Base-by-base conservation (phyloP, 2,329 filamentous ascomycete genomes). In the Colletotrichum tanaceti region DNA sequence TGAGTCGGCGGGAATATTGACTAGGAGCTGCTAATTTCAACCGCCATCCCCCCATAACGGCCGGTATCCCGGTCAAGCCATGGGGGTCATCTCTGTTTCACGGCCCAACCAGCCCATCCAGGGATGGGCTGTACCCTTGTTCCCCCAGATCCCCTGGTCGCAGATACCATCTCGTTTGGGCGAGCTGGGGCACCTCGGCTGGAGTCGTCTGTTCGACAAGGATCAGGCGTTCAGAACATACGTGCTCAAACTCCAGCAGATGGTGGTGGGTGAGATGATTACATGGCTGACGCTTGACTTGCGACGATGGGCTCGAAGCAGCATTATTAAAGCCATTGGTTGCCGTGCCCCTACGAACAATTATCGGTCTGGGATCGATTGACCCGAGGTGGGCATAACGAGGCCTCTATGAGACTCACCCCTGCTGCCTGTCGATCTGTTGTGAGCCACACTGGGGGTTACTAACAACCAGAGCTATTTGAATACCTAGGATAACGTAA, bases 81-180 rank as follows among this genome's bases (percentile, higher is more conserved):
- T 43, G 44, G 66, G 62, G 38, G 24, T 44, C 50, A 38, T 49
- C 47, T 65, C 62, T 55, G 61, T 54, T 28, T 16, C 38, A 59
- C 35, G 35, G 32, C 16, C 55, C 62, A 44, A 39, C 62, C 50
- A 68, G 43, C 49, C 38, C 18, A 38, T 32, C 41, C 24, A 46
- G 35, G 32, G 20, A 43, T 39, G 46, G 13, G 20, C 22, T 59
- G 24, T 24, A 57, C 35, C 55, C 62, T 41, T 65, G 50, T 57
- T 68, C 62, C 20, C 63, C 57, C 52, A 55, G 52, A 35, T 10
- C 57, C 62, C 62, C 66, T 68, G 62, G 55, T 57, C 62, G 35
- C 57, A 55, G 44, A 55, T 50, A 52, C 38, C 44, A 55, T 52
- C 44, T 43, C 38, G 39, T 41, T n/a, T 41, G 18, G 50, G 60